phyloP scores from a whole-genome alignment of 805 yeast species.

The Wickerhamiella hasegawae region DNA sequence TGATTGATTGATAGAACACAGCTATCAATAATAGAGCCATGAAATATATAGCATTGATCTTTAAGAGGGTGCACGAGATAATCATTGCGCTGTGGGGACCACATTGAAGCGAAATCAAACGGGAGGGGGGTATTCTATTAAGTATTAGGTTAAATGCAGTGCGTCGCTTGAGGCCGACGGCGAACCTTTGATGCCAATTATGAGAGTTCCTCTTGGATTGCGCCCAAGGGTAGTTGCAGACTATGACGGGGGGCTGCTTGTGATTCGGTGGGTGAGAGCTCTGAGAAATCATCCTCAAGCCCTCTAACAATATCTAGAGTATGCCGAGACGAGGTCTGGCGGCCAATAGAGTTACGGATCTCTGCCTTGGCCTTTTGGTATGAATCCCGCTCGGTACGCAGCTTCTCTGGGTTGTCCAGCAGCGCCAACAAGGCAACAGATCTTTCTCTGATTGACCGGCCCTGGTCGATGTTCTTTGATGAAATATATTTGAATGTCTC shows the following conservation, averaged over 20 bases:
- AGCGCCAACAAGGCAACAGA: slow-evolving; percentile 16
- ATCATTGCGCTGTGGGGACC: too few species aligned
- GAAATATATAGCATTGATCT: too few species aligned
- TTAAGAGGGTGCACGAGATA: too few species aligned
- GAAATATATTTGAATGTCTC: slow-evolving; percentile 8
- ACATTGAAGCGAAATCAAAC: too few species aligned
- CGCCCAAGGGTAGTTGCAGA: slow-evolving; percentile 1
- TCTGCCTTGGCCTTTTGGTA: slow-evolving; percentile 17
- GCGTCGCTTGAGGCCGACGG: too few species aligned
- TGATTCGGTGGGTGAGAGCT: not conserved
- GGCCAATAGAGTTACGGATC: slow-evolving; percentile 17
- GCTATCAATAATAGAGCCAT: too few species aligned
- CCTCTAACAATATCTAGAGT: slow-evolving; percentile 14
- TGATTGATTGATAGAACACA: too few species aligned
- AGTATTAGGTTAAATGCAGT: too few species aligned
- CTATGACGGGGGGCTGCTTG: not conserved
- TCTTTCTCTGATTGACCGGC: slow-evolving; percentile 19
- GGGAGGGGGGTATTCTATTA: too few species aligned
- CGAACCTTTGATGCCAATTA: too few species aligned
- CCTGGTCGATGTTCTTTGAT: slow-evolving; percentile 19
- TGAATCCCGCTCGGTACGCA: slow-evolving; percentile 16
- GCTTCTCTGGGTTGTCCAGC: slow-evolving; percentile 15
- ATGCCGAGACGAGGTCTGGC: slow-evolving; percentile 13
- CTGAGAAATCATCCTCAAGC: slow-evolving; percentile 8
- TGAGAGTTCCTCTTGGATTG: slow-evolving; percentile 6